Conservation (phyloP, 495 filamentous ascomycete species). For the Penicillium pulvis region DNA sequence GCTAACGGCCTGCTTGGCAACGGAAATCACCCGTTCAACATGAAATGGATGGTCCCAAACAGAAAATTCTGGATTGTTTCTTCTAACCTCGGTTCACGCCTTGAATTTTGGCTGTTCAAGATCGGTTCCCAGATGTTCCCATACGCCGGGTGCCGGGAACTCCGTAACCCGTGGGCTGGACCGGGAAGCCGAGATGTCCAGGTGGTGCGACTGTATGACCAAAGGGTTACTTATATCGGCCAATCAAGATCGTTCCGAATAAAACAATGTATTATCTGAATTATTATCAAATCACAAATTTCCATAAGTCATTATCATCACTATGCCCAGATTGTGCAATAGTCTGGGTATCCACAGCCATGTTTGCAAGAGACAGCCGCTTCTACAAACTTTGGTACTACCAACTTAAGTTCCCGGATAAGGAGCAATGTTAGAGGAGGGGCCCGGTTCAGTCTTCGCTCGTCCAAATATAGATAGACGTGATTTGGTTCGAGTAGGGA, state of each 20-base stretch:
- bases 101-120: neutral
- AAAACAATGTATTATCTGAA: neutral
- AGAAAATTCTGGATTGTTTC: neutral
- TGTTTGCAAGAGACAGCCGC: neutral
- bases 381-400: neutral
- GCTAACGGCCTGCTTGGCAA: neutral
- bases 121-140: neutral
- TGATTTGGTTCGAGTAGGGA: constrained; percentile 38
- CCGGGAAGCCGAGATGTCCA: neutral
- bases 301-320: constrained; percentile 1
- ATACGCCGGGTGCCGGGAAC: neutral
- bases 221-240: neutral
- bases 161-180: neutral
- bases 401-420: constrained; percentile 45
- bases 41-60: neutral
- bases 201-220: neutral
- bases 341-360: neutral
- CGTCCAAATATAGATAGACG: constrained; percentile 36
- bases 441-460: constrained; percentile 27
- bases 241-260: no score
- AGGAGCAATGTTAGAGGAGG: constrained; percentile 32
- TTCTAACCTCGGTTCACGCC: neutral
- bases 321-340: neutral
- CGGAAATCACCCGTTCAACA: neutral
- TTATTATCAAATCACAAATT: neutral